Percentiles rank a stretch among this genome's conserved stretches.
These are phyloP conservation scores for Colletotrichum brevisporum DNA, from an alignment of 2,329 filamentous ascomycete genomes.

Conservation along the genomic window DNA sequence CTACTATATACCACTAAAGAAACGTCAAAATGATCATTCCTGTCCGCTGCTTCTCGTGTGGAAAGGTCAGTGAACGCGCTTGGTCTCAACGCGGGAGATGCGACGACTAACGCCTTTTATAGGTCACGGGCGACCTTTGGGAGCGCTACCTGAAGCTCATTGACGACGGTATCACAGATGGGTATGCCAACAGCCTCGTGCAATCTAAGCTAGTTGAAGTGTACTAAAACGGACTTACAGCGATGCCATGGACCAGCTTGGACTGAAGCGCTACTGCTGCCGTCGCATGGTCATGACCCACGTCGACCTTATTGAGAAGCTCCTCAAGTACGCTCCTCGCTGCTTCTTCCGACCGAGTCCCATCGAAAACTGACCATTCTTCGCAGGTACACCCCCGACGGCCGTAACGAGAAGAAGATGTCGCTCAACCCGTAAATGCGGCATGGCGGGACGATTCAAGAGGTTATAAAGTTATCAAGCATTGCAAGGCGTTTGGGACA, in stretches of 20 bases:
- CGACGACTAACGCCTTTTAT: conserved; percentile 47
- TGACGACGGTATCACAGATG: conserved; percentile 81
- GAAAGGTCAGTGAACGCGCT: conserved; percentile 79
- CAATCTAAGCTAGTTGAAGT: not conserved
- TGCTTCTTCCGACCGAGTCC: not conserved
- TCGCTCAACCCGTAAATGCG: conserved; percentile 49
- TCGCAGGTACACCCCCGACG: conserved; percentile 72
- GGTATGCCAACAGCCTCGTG: conserved; percentile 65
- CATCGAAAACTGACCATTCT: conserved; percentile 39
- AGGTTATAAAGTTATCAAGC: conserved; percentile 32
- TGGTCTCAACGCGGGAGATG: conserved; percentile 10
- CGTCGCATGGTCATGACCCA: conserved; percentile 99
- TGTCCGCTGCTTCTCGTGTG: conserved; percentile 98
- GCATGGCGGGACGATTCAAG: conserved; percentile 38
- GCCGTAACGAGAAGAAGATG: conserved; percentile 74
- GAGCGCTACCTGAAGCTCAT: conserved; percentile 93
- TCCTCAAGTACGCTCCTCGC: conserved; percentile 79
- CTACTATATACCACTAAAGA: not conserved
- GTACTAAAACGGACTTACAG: conserved; percentile 61
- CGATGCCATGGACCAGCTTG: conserved; percentile 95
- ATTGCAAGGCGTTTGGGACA: conserved; percentile 44
- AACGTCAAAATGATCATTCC: conserved; percentile 91
- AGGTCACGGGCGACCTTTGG: conserved; percentile 99
- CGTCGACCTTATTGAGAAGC: conserved; percentile 98
- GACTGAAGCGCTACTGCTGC: conserved; percentile 97